Evolutionary conservation across 208 protist genomes (phyloP), one percentile per base, ranked within the genome.

Genomic region (Trypanosoma congolense): DNA sequence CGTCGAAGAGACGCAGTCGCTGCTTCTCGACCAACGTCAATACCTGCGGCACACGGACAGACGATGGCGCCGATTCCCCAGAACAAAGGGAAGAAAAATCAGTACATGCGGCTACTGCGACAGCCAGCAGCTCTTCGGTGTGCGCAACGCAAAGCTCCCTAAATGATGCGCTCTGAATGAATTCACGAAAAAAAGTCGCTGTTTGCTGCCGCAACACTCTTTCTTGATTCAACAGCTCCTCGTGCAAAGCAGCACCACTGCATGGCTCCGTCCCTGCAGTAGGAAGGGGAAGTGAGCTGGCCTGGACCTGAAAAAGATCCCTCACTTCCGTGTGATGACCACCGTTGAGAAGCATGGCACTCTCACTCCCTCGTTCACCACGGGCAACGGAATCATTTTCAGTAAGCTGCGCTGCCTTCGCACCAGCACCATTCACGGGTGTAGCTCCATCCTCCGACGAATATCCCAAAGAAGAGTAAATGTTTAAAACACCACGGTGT

Each of bases 161-260:
- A 52, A 92, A 79, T 49, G 76, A 85, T 10, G 64, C 60, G 51
- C 74, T 85, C 50, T 80, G 70, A 25, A 81, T 78, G 24, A 93
- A 41, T 31, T 75, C 68, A 24, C 56, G 60, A 38, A 93, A 90
- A 49, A 83, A 85, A 5, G 54, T 62, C 0, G 80, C 67, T 49
- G 70, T 72, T 59, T 83, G 78, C 28, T 64, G 38, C n/a, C 69
- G 74, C 28, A 68, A 50, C 46, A 77, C 38, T 31, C 62, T 54
- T 35, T 86, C 77, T 1, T 61, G 63, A 4, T 71, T 73, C 28
- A 70, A 33, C 48, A 56, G 61, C 56, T 84, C 71, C 58, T 74
- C 64, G 25, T 69, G 64, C 8, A 56, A 48, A 18, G 61, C 72
- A 14, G 8, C 35, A 40, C 35, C 10, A 14, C 35, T 14, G 18